A percentile compares a stretch with the other conserved stretches of the same genome.
Evolutionary conservation across 805 yeast species (phyloP).

Genomic region (Novakomyces olei): DNA sequence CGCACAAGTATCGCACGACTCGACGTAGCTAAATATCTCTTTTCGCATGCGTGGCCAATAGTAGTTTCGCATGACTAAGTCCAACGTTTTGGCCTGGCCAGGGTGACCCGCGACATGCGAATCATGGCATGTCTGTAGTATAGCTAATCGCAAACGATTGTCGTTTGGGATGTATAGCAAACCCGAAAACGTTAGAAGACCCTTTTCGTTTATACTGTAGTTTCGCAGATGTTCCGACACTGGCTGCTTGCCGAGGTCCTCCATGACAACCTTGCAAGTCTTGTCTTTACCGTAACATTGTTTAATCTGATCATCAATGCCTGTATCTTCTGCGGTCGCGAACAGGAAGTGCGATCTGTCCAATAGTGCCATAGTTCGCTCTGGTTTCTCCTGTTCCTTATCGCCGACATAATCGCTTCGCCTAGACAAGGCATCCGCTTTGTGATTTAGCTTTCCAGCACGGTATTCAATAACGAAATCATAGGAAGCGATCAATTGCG

Average conservation of each 20-base stretch:
- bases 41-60: conserved; percentile 6
- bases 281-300: too few species aligned
- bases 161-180: too few species aligned
- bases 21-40: conserved; percentile 5
- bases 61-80: neutral
- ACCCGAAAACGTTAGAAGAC: too few species aligned
- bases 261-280: too few species aligned
- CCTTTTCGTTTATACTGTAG: too few species aligned
- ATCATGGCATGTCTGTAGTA: conserved; percentile 1
- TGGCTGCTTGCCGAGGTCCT: too few species aligned
- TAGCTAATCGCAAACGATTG: too few species aligned
- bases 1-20: conserved; percentile 8
- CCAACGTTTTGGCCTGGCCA: conserved; percentile 3
- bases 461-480: neutral
- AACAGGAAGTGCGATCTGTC: neutral
- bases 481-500: neutral
- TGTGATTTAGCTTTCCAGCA: neutral
- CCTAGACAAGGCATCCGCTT: neutral
- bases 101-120: conserved; percentile 2
- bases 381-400: neutral
- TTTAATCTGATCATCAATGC: neutral
- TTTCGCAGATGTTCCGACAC: too few species aligned
- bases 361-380: neutral
- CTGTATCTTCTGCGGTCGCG: neutral
- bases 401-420: too few species aligned